Evolutionary conservation across 78 protist genomes (phyloP), one percentile per base, ranked within the genome.

Genomic region (Trichosphaerium sp.): DNA sequence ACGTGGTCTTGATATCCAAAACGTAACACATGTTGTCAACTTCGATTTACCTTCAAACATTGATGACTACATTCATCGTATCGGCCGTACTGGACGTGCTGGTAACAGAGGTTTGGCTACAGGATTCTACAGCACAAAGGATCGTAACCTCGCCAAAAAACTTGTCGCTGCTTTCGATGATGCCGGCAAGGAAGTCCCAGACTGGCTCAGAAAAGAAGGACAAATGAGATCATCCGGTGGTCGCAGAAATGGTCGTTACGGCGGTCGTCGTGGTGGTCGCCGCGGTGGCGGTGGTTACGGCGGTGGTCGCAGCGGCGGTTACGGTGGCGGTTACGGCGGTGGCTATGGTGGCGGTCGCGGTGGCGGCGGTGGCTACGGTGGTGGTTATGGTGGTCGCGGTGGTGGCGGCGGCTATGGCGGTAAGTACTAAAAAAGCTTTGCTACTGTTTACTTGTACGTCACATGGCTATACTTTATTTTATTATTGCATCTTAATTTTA

Each of bases 61-160:
- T 42, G 87, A 84, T 44, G 89, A 81, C 18, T 94, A 90, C 52
- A 88, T 89, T 37, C 98, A 94, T 79, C 89, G 98, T 61, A 94
- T 94, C 66, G 95, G 89, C 39, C 80, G 95, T n/a, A 90, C 94
- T 1, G 98, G 97, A 21, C 83, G 95, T 25, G 88, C 77, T 8
- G 89, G 88, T 11, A 67, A 75, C 56, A 59, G 0, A 1, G 97
- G 97, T n/a, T 4, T 40, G 0, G 91, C 97, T 59, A 67, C 44
- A 23, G 10, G 85, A 15, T 76, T 87, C 44, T 68, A 62, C 72
- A 80, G 52, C 56, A 56, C 44, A 25, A 35, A 68, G 62, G 65
- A 75, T 62, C 10, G 0, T n/a, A 64, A 14, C 26, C 1, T 84
- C n/a, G 66, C 44, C n/a, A 51, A 65, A 23, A 86, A 84, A 57